Evolutionary conservation across 2,329 filamentous ascomycete species (phyloP), one percentile per base, ranked within the genome.

Genomic region (Podosphaera fusca): DNA sequence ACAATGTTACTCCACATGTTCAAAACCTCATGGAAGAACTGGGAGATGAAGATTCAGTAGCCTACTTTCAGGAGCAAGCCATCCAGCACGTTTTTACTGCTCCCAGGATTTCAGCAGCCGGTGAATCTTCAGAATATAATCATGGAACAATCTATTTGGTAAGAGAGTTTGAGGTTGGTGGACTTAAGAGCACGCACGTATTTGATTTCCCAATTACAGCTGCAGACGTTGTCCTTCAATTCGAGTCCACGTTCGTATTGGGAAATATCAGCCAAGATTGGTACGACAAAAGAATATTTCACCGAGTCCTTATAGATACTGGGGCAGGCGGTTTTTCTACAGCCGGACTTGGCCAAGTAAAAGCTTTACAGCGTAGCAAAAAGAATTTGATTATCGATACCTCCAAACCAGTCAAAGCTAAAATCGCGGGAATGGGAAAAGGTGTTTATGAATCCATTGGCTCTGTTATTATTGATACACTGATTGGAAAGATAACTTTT

Each of bases 341-440:
- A 7, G 35, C 10, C 40, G 52, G 52, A 55, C 3, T 55, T 9
- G 52, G 52, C 29, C 52, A 55, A 14, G 52, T 12, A 1, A 55
- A 42, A 42, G 52, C 52, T 10, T 10, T 55, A 31, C 14, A 55
- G 52, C 14, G 12, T 9, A 40, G 30, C 40, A 33, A 31, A 21
- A 55, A 55, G 52, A 21, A 29, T 21, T 29, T 55, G 5, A 42
- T 30, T 9, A 29, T 55, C 4, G 35, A 42, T 55, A 55, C 14
- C 14, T 4, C 21, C 14, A 54, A n/a, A 33, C 31, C 51, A 36
- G 51, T 31, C 4, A 29, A 54, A 33, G 31, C 38, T 2, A 55
- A 55, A 55, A 55, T 55, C n/a, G 21, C 35, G 52, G 52, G 52
- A 55, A 55, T 55, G 7, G 49, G 35, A 31, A 55, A 42, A 10